A percentile compares a stretch with the other conserved stretches of the same genome.
Conservation (phyloP, 495 filamentous ascomycete genomes). For the Lepidopterella palustris region DNA sequence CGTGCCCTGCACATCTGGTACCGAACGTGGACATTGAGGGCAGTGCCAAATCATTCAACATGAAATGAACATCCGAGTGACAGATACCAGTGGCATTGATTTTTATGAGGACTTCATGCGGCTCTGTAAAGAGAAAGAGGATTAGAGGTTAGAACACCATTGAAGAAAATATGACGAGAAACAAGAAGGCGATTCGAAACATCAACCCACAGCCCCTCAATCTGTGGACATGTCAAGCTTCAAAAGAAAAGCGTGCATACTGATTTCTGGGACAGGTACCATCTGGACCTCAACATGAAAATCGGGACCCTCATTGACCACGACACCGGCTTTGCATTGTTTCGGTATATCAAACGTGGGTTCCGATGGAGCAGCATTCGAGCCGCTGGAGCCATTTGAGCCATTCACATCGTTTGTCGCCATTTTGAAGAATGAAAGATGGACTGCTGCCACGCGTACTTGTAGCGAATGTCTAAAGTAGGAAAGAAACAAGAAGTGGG, state of each 20-base stretch:
- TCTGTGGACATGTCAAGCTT: neutral
- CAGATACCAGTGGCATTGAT: conserved; percentile 40
- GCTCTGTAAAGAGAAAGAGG: conserved; percentile 19
- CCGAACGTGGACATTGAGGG: conserved; percentile 46
- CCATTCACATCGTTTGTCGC: neutral
- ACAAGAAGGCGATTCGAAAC: neutral
- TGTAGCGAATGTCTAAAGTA: too few species aligned
- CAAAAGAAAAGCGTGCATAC: conserved; percentile 28
- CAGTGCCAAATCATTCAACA: conserved; percentile 39
- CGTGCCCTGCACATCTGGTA: conserved; percentile 48
- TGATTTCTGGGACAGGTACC: conserved; percentile 49
- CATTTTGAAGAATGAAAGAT: neutral
- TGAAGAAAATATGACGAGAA: neutral
- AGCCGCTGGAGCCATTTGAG: too few species aligned
- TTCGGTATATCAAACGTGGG: conserved; percentile 41
- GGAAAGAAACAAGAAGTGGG: neutral
- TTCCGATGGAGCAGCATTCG: too few species aligned
- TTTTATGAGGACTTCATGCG: conserved; percentile 38
- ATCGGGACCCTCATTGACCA: conserved; percentile 48
- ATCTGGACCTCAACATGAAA: conserved; percentile 47
- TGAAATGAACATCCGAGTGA: conserved; percentile 39
- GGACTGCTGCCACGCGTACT: too few species aligned
- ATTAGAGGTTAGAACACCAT: too few species aligned
- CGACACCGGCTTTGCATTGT: conserved; percentile 49
- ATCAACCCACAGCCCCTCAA: neutral